These are phyloP conservation scores for Davidsoniella neocaledoniae DNA, from an alignment of 2,329 filamentous ascomycete genomes.

Conservation along the genomic window DNA sequence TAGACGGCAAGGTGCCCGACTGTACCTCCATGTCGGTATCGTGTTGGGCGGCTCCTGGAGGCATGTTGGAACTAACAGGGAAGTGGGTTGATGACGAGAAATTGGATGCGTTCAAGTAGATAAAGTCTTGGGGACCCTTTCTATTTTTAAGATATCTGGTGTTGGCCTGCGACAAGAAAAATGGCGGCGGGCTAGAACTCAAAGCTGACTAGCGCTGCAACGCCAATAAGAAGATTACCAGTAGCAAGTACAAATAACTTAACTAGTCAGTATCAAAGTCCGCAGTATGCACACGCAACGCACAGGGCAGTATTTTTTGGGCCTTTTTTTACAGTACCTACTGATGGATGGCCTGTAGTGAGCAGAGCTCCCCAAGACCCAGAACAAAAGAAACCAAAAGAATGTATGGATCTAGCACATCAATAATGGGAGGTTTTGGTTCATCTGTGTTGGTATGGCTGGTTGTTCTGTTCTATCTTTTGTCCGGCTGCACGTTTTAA, in stretches of 20 bases:
- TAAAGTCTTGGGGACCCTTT: neutral
- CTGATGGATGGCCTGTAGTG: too few relatives aligned
- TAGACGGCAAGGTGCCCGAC: slow-evolving; percentile 18
- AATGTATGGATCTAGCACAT: slow-evolving; percentile 40
- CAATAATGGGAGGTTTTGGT: slow-evolving; percentile 26
- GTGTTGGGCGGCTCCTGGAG: slow-evolving; percentile 22
- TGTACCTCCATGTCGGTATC: slow-evolving; percentile 19
- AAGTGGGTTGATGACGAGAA: neutral
- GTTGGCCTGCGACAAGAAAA: neutral
- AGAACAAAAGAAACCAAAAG: slow-evolving; percentile 25
- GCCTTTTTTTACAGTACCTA: too few relatives aligned
- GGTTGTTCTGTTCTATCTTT: too few relatives aligned
- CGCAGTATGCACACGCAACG: too few relatives aligned
- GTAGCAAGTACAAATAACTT: neutral
- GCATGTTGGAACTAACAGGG: slow-evolving; percentile 16
- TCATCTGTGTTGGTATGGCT: too few relatives aligned
- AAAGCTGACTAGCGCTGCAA: neutral
- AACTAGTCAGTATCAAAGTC: too few relatives aligned
- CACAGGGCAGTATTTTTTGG: too few relatives aligned
- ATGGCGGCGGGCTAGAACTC: neutral
- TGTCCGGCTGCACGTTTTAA: too few relatives aligned
- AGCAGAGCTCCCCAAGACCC: too few relatives aligned
- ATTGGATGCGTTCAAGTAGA: neutral
- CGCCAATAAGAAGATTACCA: neutral
- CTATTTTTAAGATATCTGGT: neutral